Evolutionary conservation across 345 rosid species (phyloP), one percentile per base, ranked within the genome.

Genomic region (Viola odorata): DNA sequence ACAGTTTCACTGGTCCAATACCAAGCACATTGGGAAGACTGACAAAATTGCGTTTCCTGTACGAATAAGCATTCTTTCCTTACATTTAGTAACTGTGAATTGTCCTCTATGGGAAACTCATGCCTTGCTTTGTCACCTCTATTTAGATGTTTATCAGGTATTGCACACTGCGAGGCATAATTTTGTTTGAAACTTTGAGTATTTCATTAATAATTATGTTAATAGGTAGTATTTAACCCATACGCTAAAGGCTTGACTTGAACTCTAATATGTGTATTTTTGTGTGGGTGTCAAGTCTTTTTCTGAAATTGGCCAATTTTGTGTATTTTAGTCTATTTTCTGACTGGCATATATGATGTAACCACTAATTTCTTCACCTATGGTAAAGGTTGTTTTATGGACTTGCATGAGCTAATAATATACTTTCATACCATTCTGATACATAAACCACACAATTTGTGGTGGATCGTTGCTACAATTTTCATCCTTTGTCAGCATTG

Each of bases 21-120:
- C 96, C 96, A 65, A n/a, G 45, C 50, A 73, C 88, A 17, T 72
- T 89, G 75, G 79, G 81, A 60, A 72, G 72, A 67, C 91, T 89
- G 58, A 4, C 61, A 63, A 89, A 73, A 71, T 82, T 89, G 39
- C 79, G 91, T 4, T 84, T 84, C 80, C 64, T 89, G 96, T 89
- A 89, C 13, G 92, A 63, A 64, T 67, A 37, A 58, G n/a, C 52
- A 8, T 57, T 68, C 55, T 58, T 23, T 15, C n/a, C 50, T 66
- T 53, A 49, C 15, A 9, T n/a, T 50, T 45, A 45, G 8, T 41
- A 12, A n/a, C n/a, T n/a, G n/a, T n/a, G 16, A 36, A 55, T 41
- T 50, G 14, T 58, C 36, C 32, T 38, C 16, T 3, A 3, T 12
- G 8, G 32, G 2, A 13, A 16, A 52, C 51, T 9, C 4, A 15